Percentiles rank a stretch among this genome's conserved stretches.
phyloP scores from a whole-genome alignment of 75 land plant genomes.

The Pseudotsuga menziesii region DNA sequence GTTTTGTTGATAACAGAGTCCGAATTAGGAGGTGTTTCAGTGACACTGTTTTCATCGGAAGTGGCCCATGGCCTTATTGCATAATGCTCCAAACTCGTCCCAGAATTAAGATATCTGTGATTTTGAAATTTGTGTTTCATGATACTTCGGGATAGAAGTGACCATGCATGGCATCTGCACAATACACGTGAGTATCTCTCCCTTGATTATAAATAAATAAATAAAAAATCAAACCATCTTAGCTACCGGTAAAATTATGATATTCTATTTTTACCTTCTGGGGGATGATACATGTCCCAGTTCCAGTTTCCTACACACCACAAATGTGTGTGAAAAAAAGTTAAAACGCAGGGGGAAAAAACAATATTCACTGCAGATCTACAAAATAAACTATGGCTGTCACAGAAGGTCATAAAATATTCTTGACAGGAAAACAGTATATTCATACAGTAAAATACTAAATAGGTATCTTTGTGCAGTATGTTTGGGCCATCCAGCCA shows the following conservation, averaged over 20 bases:
- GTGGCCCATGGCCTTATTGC: not conserved
- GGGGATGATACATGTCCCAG: not conserved
- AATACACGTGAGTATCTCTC: not conserved
- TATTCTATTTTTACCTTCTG: not conserved
- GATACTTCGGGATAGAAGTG: not conserved
- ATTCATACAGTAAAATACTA: no score
- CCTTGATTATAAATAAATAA: no score
- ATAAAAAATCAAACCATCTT: not conserved
- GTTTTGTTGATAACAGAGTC: not conserved
- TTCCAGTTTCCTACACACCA: not conserved
- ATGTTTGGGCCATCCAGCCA: no score
- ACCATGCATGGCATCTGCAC: not conserved
- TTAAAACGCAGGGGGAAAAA: not conserved
- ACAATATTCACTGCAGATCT: not conserved
- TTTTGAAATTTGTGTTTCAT: not conserved
- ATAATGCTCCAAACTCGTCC: not conserved
- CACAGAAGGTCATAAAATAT: no score
- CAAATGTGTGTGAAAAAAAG: not conserved
- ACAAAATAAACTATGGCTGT: no score
- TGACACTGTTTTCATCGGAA: conserved; percentile 1
- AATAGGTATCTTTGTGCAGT: no score
- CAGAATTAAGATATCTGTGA: not conserved
- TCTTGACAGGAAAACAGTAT: no score
- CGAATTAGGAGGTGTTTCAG: not conserved
- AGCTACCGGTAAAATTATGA: not conserved